Evolutionary conservation across 345 rosid species (phyloP).

Genomic region (thale cress (Arabidopsis thaliana)): TAIR10.1 NC_003075.7:4129501-4130000

Average conservation of each 20-base stretch:
- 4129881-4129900: neutral
- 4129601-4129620: too few species aligned
- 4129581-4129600: too few species aligned
- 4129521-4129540: too few species aligned
- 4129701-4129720: too few species aligned
- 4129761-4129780: neutral
- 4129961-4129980: rapidly evolving
- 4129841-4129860: neutral
- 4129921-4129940: neutral
- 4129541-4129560: too few species aligned
- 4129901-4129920: neutral
- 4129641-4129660: too few species aligned
- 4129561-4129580: too few species aligned
- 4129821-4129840: neutral
- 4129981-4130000: rapidly evolving
- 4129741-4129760: neutral
- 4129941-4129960: neutral
- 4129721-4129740: too few species aligned
- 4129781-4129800: neutral
- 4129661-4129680: too few species aligned
- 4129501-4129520: too few species aligned
- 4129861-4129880: neutral
- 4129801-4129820: neutral
- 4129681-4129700: too few species aligned
- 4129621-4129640: too few species aligned